Percentiles rank a stretch among this genome's conserved stretches.
Evolutionary conservation across 2,329 filamentous ascomycete species (phyloP).

Genomic region (Hypocreales sp.): DNA sequence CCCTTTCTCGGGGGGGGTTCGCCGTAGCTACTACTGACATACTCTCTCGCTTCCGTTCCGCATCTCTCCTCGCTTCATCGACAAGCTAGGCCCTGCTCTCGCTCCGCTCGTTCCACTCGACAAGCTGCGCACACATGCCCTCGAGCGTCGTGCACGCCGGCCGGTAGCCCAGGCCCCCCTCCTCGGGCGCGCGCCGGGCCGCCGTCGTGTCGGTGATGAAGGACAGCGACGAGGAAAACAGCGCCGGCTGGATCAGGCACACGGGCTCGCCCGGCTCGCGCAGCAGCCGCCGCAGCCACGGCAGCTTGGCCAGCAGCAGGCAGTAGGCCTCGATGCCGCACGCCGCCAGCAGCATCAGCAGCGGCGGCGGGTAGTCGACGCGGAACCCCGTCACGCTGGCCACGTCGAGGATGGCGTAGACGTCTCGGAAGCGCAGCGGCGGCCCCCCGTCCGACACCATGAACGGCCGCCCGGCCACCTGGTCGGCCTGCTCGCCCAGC

Average conservation of each 20-base stretch:
- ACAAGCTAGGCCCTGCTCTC: too few relatives aligned
- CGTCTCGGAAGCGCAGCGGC: constrained; percentile 22
- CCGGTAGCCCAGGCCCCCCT: constrained; percentile 26
- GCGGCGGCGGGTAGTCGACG: constrained; percentile 16
- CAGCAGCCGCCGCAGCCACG: constrained; percentile 10
- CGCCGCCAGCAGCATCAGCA: constrained; percentile 19
- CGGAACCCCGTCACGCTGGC: constrained; percentile 16
- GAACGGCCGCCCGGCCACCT: constrained; percentile 30
- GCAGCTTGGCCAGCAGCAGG: constrained; percentile 5
- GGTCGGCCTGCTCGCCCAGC: constrained; percentile 16
- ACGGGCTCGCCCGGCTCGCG: constrained; percentile 18
- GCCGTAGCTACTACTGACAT: too few relatives aligned
- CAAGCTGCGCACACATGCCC: constrained; percentile 23
- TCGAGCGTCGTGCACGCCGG: constrained; percentile 21
- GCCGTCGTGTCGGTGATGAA: constrained; percentile 19
- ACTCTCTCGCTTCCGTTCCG: too few relatives aligned
- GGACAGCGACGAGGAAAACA: constrained; percentile 19
- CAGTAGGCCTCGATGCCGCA: constrained; percentile 12
- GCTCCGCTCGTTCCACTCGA: constrained; percentile 20
- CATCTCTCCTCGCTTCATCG: too few relatives aligned
- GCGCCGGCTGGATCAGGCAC: constrained; percentile 22
- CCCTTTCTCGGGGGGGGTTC: too few relatives aligned
- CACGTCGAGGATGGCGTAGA: constrained; percentile 18
- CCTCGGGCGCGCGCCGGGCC: constrained; percentile 18
- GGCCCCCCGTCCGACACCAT: constrained; percentile 33